Conservation (phyloP, 2,329 filamentous ascomycete genomes). For the Fusarium phyllophilum region DNA sequence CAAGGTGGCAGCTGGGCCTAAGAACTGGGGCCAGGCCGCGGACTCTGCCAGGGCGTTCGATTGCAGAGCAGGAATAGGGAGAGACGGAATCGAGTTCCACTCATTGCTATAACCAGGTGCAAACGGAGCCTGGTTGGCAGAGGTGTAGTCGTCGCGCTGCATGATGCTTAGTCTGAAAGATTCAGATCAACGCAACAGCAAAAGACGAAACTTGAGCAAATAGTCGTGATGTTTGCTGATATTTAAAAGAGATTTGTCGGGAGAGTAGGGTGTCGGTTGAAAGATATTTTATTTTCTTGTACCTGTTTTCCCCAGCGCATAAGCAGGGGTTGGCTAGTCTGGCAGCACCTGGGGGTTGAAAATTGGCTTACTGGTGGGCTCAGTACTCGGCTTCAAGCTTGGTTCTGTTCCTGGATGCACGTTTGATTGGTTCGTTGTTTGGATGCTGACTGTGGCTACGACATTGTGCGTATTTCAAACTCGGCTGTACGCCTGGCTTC, state of each 20-base stretch:
- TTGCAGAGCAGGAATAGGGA: background rate
- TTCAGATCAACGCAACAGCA: background rate
- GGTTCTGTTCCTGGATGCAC: background rate
- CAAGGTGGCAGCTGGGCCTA: background rate
- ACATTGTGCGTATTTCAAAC: background rate
- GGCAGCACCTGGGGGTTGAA: background rate
- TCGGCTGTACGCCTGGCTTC: background rate
- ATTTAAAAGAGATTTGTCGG: rapidly evolving
- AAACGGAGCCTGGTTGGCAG: background rate
- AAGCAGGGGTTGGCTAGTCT: background rate
- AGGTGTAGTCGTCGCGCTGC: background rate
- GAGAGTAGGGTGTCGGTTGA: rapidly evolving
- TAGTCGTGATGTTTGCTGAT: background rate
- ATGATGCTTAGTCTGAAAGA: background rate
- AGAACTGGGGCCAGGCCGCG: background rate
- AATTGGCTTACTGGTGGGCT: background rate
- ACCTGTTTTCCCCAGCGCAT: rapidly evolving
- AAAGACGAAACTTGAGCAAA: background rate
- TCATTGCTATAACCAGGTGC: background rate
- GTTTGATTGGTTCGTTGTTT: background rate
- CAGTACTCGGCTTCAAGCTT: background rate
- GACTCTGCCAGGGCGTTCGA: background rate
- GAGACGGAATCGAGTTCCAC: background rate
- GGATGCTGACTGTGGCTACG: rapidly evolving
- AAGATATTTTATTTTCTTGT: rapidly evolving